Conservation (phyloP, 345 rosid species). For the Excoecaria agallocha region DNA sequence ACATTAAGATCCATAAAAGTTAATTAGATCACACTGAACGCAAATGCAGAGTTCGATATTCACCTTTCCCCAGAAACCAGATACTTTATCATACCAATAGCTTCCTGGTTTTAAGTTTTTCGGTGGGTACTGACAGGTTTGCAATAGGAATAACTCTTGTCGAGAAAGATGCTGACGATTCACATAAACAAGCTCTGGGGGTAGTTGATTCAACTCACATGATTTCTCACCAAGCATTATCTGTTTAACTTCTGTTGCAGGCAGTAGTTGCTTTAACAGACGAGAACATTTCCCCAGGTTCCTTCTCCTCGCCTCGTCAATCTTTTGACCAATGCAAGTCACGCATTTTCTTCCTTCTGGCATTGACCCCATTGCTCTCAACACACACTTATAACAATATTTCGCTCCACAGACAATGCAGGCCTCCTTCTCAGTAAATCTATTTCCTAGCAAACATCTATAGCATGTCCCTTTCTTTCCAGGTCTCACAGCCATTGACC, state of each 20-base stretch:
- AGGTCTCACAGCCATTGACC: constrained; percentile 47
- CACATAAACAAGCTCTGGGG: constrained; percentile 59
- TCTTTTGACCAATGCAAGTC: constrained; percentile 62
- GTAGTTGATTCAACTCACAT: constrained; percentile 63
- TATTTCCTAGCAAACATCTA: constrained; percentile 61
- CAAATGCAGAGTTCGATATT: constrained; percentile 13
- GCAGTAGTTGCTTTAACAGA: constrained; percentile 54
- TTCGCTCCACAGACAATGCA: constrained; percentile 88
- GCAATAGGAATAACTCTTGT: constrained; percentile 50
- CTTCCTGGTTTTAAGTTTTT: constrained; percentile 63
- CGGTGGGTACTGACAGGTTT: constrained; percentile 64
- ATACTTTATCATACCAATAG: constrained; percentile 84
- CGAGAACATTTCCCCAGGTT: constrained; percentile 61
- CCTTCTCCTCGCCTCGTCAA: constrained; percentile 57
- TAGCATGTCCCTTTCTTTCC: constrained; percentile 78
- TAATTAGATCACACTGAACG: background rate
- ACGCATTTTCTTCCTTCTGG: constrained; percentile 91
- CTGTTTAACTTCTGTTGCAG: constrained; percentile 46
- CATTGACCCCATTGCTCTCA: constrained; percentile 86
- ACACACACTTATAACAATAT: constrained; percentile 63
- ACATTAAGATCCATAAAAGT: constrained; percentile 15
- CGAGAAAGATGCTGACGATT: constrained; percentile 50
- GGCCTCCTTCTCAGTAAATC: constrained; percentile 63
- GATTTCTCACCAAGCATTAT: constrained; percentile 58
- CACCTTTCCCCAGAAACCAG: constrained; percentile 98